phyloP scores from a whole-genome alignment of 108 stramenopile genomes.

The Pseudonitzschia pungens region DNA sequence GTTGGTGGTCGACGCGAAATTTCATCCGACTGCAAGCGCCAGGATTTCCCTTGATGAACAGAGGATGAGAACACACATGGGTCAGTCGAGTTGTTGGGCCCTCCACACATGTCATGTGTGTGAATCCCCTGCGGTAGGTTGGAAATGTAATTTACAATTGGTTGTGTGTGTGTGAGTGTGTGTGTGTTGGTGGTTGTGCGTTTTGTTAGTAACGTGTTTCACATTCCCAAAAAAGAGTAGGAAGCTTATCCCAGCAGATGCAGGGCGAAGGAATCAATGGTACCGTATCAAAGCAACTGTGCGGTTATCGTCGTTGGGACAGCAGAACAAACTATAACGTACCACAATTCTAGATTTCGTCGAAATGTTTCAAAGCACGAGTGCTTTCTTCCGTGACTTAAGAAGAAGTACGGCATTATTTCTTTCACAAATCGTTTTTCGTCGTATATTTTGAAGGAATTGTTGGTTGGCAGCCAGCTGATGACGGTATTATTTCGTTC shows the following conservation, averaged over 20 bases:
- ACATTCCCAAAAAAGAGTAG: no score
- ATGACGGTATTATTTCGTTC: background rate
- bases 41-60: background rate
- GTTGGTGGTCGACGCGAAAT: background rate
- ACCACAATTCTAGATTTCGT: background rate
- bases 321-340: background rate
- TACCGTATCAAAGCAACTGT: no score
- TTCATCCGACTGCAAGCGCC: background rate
- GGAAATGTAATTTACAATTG: background rate
- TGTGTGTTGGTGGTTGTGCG: background rate
- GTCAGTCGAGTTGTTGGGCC: background rate
- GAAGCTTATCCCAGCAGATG: no score
- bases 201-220: background rate
- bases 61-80: slow-evolving; percentile 1
- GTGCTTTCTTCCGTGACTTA: background rate
- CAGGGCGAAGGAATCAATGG: background rate
- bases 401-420: background rate
- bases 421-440: background rate
- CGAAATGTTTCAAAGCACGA: background rate
- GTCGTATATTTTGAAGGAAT: background rate
- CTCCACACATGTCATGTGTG: background rate
- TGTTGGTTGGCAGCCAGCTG: background rate
- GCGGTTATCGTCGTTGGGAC: no score
- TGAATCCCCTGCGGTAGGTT: slow-evolving; percentile 5
- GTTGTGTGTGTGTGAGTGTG: background rate